Percentiles rank a stretch among this genome's conserved stretches.
Conservation (phyloP, 2,329 filamentous ascomycete genomes). For the Botrytis medusae region DNA sequence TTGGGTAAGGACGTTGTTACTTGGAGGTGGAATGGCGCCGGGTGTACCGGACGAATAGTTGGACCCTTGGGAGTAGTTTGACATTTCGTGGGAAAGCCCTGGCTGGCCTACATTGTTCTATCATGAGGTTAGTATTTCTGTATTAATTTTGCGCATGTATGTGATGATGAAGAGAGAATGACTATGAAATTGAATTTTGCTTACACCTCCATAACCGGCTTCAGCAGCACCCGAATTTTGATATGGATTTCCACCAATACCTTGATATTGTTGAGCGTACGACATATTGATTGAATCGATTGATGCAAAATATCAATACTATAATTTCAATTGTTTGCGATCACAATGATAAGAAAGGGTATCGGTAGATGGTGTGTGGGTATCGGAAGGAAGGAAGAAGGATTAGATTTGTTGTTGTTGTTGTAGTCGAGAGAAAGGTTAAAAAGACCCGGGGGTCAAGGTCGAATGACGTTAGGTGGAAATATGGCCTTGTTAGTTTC, state of each 20-base stretch:
- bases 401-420: conserved; percentile 2
- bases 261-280: conserved; percentile 57
- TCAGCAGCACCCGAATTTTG: conserved; percentile 37
- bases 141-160: background rate
- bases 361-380: background rate
- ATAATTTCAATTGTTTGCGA: background rate
- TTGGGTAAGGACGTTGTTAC: conserved; percentile 53
- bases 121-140: background rate
- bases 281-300: conserved; percentile 49
- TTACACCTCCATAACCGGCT: conserved; percentile 36
- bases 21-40: conserved; percentile 28
- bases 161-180: background rate
- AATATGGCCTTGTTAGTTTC: background rate
- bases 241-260: conserved; percentile 58
- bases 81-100: conserved; percentile 25
- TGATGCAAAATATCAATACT: conserved; percentile 26
- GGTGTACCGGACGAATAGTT: conserved; percentile 31
- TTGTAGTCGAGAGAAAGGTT: background rate
- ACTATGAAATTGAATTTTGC: background rate
- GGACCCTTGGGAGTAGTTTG: conserved; percentile 16
- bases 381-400: conserved; percentile 3
- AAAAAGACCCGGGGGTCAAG: background rate
- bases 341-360: background rate
- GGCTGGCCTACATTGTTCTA: conserved; percentile 29
- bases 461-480: conserved; percentile 11